A percentile compares a stretch with the other conserved stretches of the same genome.
phyloP scores from a whole-genome alignment of 2,329 filamentous ascomycete genomes.

The Xylaria sp. region DNA sequence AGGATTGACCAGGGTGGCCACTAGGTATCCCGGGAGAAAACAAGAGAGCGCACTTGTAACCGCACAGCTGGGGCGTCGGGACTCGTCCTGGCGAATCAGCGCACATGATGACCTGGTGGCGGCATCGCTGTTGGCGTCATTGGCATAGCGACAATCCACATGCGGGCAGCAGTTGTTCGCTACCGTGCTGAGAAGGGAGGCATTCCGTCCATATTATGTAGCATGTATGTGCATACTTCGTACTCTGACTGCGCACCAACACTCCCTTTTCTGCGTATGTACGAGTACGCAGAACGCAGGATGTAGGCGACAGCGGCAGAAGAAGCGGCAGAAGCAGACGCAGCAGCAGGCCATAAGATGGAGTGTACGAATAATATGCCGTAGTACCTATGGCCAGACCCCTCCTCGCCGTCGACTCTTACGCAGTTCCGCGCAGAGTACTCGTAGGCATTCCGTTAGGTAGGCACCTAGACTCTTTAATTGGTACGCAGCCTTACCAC shows the following conservation, averaged over 20 bases:
- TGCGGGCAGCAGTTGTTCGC: constrained; percentile 2
- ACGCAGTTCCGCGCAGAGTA: too few species aligned
- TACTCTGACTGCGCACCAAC: neutral
- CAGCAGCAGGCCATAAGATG: neutral
- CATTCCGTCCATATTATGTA: neutral
- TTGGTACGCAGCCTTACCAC: constrained; percentile 1
- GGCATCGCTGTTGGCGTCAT: constrained; percentile 11
- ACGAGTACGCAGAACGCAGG: too few species aligned
- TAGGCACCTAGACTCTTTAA: neutral
- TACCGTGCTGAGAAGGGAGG: constrained; percentile 1
- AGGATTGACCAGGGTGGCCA: neutral
- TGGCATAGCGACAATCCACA: constrained; percentile 11
- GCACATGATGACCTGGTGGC: constrained; percentile 4
- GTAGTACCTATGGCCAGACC: too few species aligned
- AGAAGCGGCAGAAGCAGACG: too few species aligned
- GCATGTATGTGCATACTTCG: too few species aligned
- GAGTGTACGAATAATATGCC: neutral
- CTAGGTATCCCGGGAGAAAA: neutral
- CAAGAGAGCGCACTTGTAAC: constrained; percentile 10
- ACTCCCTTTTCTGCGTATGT: neutral
- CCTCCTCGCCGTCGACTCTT: too few species aligned
- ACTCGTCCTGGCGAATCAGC: constrained; percentile 19
- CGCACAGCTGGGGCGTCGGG: constrained; percentile 29
- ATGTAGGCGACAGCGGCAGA: too few species aligned
- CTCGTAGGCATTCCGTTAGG: too few species aligned